Base-by-base conservation (phyloP, 179 eudicot genomes). In the Spergularia azorica region DNA sequence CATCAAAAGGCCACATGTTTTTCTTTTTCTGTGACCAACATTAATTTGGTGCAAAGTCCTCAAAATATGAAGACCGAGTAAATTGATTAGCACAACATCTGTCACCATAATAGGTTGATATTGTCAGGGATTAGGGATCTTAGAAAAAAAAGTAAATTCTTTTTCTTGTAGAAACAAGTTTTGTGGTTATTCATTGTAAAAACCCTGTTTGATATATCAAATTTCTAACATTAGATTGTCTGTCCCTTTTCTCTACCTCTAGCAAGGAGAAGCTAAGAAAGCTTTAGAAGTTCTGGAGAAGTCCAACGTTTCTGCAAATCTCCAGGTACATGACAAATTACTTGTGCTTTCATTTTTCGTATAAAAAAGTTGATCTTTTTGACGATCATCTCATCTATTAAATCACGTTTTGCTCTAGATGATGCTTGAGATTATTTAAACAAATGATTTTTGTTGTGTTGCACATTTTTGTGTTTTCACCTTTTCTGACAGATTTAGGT, bases 181-280 rank as follows among this genome's bases (percentile, higher is more conserved):
- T 39, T 68, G 18, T 68, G 57, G 16, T 56, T 56, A 68, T 11
- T 65, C 13, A 14, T 36, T 54, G 20, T 5, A 32, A 14, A 36
- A 52, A 26, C 9, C 43, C 10, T 55, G n/a, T 13, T 43, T 73
- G 46, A 12, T 43, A 11, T 21, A 67, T n/a, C 5, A 63, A 39
- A 26, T 70, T 64, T 63, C 55, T 75, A 80, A 75, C 67, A 10
- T 56, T 12, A 10, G 39, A 8, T 36, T 15, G 52, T 67, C 11
- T 76, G 15, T 82, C 58, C 71, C 61, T 58, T 46, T 26, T 68
- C 71, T 13, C 41, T 56, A 48, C 67, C 18, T 3, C 73, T 83
- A 95, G 99, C 99, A 91, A 89, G 99, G 97, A 80, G 99, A 95
- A 86, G 99, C 97, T 67, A 95, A 90, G 89, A 95, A 89, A 85